These are phyloP conservation scores for Monosporascus cannonballus DNA, from an alignment of 2,329 filamentous ascomycete species.

Conservation along the genomic window DNA sequence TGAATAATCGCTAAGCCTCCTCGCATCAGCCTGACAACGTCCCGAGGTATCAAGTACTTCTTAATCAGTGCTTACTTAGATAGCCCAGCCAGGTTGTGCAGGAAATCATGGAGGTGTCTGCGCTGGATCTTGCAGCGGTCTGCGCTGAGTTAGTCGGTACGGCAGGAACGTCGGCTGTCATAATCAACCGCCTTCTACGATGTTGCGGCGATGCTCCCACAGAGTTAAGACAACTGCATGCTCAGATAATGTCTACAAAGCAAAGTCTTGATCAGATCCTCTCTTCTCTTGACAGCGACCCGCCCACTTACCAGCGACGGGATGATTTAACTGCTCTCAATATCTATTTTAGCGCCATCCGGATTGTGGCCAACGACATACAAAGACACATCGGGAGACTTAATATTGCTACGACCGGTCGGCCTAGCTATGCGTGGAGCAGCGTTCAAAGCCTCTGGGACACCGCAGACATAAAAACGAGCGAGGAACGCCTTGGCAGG, in stretches of 20 bases:
- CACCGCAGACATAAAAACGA: background rate
- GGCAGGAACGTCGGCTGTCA: constrained; percentile 1
- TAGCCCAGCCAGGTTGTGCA: background rate
- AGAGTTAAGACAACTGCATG: constrained; percentile 3
- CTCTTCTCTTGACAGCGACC: constrained; percentile 6
- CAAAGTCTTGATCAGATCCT: constrained; percentile 4
- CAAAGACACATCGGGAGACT: constrained; percentile 1
- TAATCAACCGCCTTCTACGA: constrained; percentile 6
- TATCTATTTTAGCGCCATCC: constrained; percentile 2
- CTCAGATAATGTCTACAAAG: constrained; percentile 1
- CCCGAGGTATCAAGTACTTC: no score
- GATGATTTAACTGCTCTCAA: constrained; percentile 1
- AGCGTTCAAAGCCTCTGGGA: constrained; percentile 1
- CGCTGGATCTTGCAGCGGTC: constrained; percentile 2
- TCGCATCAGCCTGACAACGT: no score
- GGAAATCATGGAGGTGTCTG: background rate
- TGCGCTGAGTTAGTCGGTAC: constrained; percentile 5
- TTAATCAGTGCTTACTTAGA: background rate
- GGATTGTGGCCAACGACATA: constrained; percentile 1
- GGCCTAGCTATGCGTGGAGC: constrained; percentile 1
- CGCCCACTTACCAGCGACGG: constrained; percentile 1
- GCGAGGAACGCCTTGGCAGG: constrained; percentile 1
- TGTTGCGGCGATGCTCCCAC: constrained; percentile 2
- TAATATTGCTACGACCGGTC: background rate
- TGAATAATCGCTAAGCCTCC: no score